phyloP scores from a whole-genome alignment of 1,139 yeast species.

The Suhomyces panamericanus region DNA sequence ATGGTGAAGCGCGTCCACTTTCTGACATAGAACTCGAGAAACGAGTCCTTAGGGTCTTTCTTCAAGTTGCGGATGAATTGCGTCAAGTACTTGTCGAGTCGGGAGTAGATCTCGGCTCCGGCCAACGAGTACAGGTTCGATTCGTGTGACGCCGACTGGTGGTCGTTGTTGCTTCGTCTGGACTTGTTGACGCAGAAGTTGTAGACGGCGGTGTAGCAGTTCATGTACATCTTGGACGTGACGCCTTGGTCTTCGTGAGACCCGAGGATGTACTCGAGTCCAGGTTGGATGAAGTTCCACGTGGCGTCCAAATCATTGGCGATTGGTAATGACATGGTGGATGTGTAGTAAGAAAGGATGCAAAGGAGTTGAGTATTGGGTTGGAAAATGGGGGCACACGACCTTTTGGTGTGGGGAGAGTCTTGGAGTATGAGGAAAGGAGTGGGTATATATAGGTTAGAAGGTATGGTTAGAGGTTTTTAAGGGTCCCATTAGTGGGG shows the following conservation, averaged over 20 bases:
- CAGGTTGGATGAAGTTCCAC: constrained; percentile 77
- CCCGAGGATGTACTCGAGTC: constrained; percentile 68
- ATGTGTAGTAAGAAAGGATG: not conserved
- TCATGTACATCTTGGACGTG: constrained; percentile 72
- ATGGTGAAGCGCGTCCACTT: constrained; percentile 88
- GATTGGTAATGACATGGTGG: constrained; percentile 23
- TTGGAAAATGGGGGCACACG: constrained; percentile 8
- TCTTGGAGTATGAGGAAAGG: no score
- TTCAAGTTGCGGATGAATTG: constrained; percentile 57
- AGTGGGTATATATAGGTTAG: not conserved
- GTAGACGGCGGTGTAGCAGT: constrained; percentile 80
- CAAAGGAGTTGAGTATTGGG: constrained; percentile 2
- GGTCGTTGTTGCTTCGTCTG: constrained; percentile 37
- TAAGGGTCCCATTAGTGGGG: not conserved
- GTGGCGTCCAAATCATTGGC: constrained; percentile 64
- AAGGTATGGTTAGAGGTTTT: not conserved
- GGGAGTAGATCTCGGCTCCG: constrained; percentile 86
- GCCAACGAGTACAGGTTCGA: constrained; percentile 54
- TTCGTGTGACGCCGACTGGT: constrained; percentile 15
- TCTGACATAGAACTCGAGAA: constrained; percentile 80
- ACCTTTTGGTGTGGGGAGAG: not conserved
- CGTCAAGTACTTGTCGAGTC: constrained; percentile 65
- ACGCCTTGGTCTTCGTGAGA: constrained; percentile 64
- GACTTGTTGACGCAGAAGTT: constrained; percentile 90
- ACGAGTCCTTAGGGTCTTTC: constrained; percentile 58